Evolutionary conservation across 192 early-diverging fungal species (phyloP).

Genomic region (Mortierella hygrophila): DNA sequence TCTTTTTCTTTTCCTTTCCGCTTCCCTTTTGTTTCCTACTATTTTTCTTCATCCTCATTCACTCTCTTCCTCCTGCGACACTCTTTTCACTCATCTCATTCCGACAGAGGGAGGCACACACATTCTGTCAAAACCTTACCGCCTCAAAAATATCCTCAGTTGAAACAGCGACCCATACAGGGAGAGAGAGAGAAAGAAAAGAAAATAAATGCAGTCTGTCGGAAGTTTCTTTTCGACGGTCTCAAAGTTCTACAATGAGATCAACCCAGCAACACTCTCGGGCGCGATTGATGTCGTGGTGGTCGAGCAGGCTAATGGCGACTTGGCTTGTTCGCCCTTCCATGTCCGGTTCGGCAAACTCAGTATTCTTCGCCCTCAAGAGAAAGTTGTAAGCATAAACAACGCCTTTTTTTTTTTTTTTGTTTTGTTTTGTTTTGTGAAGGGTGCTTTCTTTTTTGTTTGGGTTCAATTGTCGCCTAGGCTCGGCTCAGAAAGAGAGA

Average conservation of each 20-base stretch:
- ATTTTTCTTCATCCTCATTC: not conserved
- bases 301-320: constrained; percentile 85
- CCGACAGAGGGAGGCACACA: not conserved
- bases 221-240: constrained; percentile 79
- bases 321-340: constrained; percentile 93
- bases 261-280: constrained; percentile 96
- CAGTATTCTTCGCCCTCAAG: constrained; percentile 88
- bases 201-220: constrained; percentile 53
- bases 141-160: not conserved
- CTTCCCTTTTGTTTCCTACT: not conserved
- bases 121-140: not conserved
- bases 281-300: constrained; percentile 98
- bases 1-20: not conserved
- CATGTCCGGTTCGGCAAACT: constrained; percentile 99
- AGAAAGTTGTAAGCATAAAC: constrained; percentile 77
- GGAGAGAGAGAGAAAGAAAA: not conserved
- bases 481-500: too few species aligned
- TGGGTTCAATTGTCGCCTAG: too few species aligned
- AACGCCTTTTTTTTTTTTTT: not conserved
- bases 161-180: not conserved
- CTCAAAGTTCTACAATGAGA: constrained; percentile 91
- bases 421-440: not conserved
- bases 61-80: not conserved
- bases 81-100: not conserved
- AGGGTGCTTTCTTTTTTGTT: too few species aligned